phyloP scores from a whole-genome alignment of 192 early-diverging fungal species.

The Mortierella antarctica region DNA sequence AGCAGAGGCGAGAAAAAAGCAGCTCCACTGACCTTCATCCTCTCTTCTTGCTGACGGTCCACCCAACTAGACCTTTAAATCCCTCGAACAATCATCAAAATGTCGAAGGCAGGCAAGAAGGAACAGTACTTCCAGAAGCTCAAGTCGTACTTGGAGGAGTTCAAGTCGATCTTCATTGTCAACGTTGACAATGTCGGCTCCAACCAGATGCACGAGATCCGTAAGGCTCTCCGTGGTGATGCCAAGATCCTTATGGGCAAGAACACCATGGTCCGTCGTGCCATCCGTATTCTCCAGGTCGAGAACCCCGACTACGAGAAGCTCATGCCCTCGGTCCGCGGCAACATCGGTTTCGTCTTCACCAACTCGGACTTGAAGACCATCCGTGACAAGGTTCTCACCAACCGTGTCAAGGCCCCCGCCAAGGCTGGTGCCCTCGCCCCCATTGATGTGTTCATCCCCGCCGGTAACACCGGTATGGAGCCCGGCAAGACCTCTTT shows the following conservation, averaged over 20 bases:
- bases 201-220: constrained; percentile 99
- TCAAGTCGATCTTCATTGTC: constrained; percentile 99
- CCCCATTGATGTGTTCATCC: constrained; percentile 92
- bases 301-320: constrained; percentile 89
- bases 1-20: background rate
- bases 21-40: constrained; percentile 1
- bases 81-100: constrained; percentile 80
- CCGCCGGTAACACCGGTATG: constrained; percentile 99
- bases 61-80: constrained; percentile 59
- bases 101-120: constrained; percentile 99
- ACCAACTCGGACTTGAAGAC: constrained; percentile 97
- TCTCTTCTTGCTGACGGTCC: background rate
- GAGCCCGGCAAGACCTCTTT: constrained; percentile 99
- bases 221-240: constrained; percentile 88
- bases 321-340: constrained; percentile 86
- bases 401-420: constrained; percentile 94
- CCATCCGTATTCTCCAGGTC: constrained; percentile 67
- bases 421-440: constrained; percentile 96
- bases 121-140: constrained; percentile 97
- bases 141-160: constrained; percentile 86
- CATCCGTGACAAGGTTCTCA: constrained; percentile 88
- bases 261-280: constrained; percentile 99
- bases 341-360: constrained; percentile 99
- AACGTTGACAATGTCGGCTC: constrained; percentile 99
- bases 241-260: constrained; percentile 99